Percentiles rank a stretch among this genome's conserved stretches.
Evolutionary conservation across 768 basidiomycete genomes (phyloP).

Genomic region (Russula sp.): DNA sequence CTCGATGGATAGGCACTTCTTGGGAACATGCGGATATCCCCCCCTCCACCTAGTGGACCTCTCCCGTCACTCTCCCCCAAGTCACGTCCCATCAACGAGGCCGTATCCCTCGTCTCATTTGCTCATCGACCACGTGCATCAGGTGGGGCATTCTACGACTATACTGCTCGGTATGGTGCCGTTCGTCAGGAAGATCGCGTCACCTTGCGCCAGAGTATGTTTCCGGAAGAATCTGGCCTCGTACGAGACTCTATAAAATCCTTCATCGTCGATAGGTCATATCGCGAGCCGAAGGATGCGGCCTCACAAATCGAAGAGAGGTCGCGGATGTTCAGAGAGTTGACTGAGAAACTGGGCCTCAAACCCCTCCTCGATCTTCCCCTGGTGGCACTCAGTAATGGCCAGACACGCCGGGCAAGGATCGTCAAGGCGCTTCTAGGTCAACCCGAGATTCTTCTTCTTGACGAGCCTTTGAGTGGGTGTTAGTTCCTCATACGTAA

Average conservation of each 20-base stretch:
- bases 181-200: slow-evolving; percentile 76
- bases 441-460: slow-evolving; percentile 64
- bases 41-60: slow-evolving; percentile 59
- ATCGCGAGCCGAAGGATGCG: slow-evolving; percentile 17
- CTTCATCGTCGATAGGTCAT: slow-evolving; percentile 3
- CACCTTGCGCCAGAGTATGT: slow-evolving; percentile 65
- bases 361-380: slow-evolving; percentile 69
- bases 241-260: slow-evolving; percentile 2
- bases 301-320: slow-evolving; percentile 22
- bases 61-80: slow-evolving; percentile 60
- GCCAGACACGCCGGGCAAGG: slow-evolving; percentile 82
- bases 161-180: slow-evolving; percentile 86
- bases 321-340: slow-evolving; percentile 37
- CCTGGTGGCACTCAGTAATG: slow-evolving; percentile 78
- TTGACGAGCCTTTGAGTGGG: slow-evolving; percentile 91
- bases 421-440: slow-evolving; percentile 70
- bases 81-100: slow-evolving; percentile 34
- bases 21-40: slow-evolving; percentile 63
- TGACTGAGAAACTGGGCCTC: slow-evolving; percentile 54
- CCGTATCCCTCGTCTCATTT: slow-evolving; percentile 57
- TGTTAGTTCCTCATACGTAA: neutral
- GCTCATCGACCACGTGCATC: slow-evolving; percentile 48
- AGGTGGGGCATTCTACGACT: slow-evolving; percentile 82
- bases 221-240: slow-evolving; percentile 27
- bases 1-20: slow-evolving; percentile 45